phyloP scores from a whole-genome alignment of 345 rosid species.

The Populus deltoides region DNA sequence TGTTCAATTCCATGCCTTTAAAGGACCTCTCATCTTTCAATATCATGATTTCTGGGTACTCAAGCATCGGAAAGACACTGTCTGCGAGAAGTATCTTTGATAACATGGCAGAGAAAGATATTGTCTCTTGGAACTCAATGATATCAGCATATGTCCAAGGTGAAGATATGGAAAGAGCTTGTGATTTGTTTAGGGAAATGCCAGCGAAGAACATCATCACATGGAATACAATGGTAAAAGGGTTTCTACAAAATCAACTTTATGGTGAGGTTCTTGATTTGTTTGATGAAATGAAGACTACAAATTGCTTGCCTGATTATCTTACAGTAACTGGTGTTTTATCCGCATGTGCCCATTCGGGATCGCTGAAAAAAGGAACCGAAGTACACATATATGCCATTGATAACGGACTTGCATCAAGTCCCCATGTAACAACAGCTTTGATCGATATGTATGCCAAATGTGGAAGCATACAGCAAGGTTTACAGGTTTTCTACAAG shows the following conservation, averaged over 20 bases:
- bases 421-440: slow-evolving; percentile 22
- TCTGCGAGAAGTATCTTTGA: slow-evolving; percentile 17
- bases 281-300: slow-evolving; percentile 25
- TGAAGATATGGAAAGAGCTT: slow-evolving; percentile 18
- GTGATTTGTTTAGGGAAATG: slow-evolving; percentile 19
- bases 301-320: slow-evolving; percentile 14
- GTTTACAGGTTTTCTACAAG: slow-evolving; percentile 13
- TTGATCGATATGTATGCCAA: slow-evolving; percentile 30
- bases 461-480: slow-evolving; percentile 25
- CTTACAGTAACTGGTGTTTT: slow-evolving; percentile 16
- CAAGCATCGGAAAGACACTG: slow-evolving; percentile 5
- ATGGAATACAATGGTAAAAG: slow-evolving; percentile 30
- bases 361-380: slow-evolving; percentile 19
- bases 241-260: slow-evolving; percentile 21
- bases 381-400: slow-evolving; percentile 8
- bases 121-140: slow-evolving; percentile 28
- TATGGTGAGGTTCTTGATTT: slow-evolving; percentile 9
- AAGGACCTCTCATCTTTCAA: slow-evolving; percentile 27
- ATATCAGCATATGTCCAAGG: slow-evolving; percentile 8
- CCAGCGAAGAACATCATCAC: slow-evolving; percentile 13
- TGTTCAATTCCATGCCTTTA: slow-evolving; percentile 23
- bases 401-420: slow-evolving; percentile 13
- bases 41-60: slow-evolving; percentile 26
- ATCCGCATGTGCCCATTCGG: slow-evolving; percentile 27
- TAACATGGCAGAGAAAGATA: slow-evolving; percentile 15